Percentiles rank a stretch among this genome's conserved stretches.
phyloP scores from a whole-genome alignment of 108 stramenopile genomes.

The Skeletonema tropicum region DNA sequence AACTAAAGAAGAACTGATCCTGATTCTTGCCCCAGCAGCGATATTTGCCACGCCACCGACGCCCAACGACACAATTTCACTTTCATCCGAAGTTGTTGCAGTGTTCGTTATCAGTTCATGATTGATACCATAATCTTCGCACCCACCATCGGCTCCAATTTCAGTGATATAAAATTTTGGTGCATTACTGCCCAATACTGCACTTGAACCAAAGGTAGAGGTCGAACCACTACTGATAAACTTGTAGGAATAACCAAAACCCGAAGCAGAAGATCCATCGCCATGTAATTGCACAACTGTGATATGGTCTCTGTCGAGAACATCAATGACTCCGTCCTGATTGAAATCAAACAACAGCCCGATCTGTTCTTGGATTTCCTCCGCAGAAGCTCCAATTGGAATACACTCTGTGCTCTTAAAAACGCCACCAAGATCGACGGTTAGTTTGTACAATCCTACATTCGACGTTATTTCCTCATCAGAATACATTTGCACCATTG shows the following conservation, averaged over 20 bases:
- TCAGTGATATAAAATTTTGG: constrained; percentile 54
- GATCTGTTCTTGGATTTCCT: constrained; percentile 56
- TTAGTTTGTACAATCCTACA: constrained; percentile 49
- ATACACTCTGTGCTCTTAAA: constrained; percentile 50
- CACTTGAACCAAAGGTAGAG: constrained; percentile 40
- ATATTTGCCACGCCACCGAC: constrained; percentile 8
- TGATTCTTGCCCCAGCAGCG: constrained; percentile 36
- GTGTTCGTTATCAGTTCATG: constrained; percentile 41
- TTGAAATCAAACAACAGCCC: constrained; percentile 67
- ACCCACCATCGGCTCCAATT: constrained; percentile 61
- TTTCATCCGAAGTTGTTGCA: constrained; percentile 51
- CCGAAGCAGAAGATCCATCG: constrained; percentile 58
- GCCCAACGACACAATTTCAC: constrained; percentile 32
- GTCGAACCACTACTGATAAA: constrained; percentile 43
- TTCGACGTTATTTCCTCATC: constrained; percentile 21
- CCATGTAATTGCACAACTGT: constrained; percentile 53
- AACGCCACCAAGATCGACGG: constrained; percentile 34
- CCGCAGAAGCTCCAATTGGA: constrained; percentile 51
- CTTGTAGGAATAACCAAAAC: constrained; percentile 74
- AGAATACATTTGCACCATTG: constrained; percentile 38
- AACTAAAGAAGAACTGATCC: constrained; percentile 30
- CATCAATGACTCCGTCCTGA: constrained; percentile 56
- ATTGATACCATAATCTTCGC: constrained; percentile 64
- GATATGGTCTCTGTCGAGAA: constrained; percentile 58
- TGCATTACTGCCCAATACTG: constrained; percentile 61